Evolutionary conservation across 179 eudicot genomes (phyloP), one percentile per base, ranked within the genome.

Genomic region (Actinidia chinensis): DNA sequence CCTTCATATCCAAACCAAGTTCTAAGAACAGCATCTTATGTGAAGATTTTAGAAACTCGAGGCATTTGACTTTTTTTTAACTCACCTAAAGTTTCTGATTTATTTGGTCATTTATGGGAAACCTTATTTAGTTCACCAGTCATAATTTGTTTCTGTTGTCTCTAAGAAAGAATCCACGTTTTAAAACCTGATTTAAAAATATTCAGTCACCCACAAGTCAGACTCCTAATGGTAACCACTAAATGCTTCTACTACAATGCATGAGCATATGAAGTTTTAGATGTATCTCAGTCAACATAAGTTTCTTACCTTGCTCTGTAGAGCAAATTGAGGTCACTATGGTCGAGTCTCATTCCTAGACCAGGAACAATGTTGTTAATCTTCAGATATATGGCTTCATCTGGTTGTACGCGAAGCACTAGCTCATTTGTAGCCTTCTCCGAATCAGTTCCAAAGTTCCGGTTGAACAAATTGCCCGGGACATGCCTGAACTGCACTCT

Each of bases 281-380:
- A 60, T n/a, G 70, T n/a, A 48, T 75, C 14, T 46, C 12, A 61
- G 44, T 9, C 11, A 28, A 75, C 70, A 63, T 25, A 68, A 6
- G 15, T 70, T 55, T 36, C 76, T 78, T 81, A 92, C 96, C 86
- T 93, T 74, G 85, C 79, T 15, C 82, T 91, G 83, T 91, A 94
- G 59, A 89, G 91, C 83, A 94, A 82, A 80, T 94, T 94, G 69
- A 94, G 93, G 82, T 94, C 92, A 70, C 92, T 89, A 23, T 86
- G 86, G 75, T 92, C 98, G 71, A 94, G 80, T 82, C 92, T 80
- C 96, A 94, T 94, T 64, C 96, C 98, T 6, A 94, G 86, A 63
- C 98, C 98, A 20, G 98, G 98, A 66, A 94, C 89, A 82, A 92
- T 94, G 76, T 94, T 94, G 82, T 94, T 94, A 76, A 94, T 82